Evolutionary conservation across 345 rosid species (phyloP).

Genomic region (Excoecaria agallocha): DNA sequence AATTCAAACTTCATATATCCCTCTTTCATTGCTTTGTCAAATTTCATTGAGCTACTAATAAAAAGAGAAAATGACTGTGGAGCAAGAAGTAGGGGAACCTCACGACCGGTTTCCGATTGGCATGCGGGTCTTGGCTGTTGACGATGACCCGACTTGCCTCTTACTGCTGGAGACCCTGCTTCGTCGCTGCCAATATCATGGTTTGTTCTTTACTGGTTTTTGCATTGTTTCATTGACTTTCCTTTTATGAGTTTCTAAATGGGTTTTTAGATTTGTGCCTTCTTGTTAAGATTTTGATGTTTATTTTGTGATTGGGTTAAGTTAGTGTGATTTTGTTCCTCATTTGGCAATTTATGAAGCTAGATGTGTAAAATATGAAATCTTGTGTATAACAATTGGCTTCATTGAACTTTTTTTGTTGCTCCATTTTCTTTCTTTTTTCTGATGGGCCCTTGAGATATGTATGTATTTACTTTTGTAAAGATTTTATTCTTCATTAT

Average conservation of each 20-base stretch:
- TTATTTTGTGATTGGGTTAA: not conserved
- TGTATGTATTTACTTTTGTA: conserved; percentile 1
- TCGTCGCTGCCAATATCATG: conserved; percentile 62
- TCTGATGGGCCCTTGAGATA: conserved; percentile 15
- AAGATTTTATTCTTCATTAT: conserved; percentile 25
- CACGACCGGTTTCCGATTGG: conserved; percentile 67
- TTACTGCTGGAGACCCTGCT: conserved; percentile 54
- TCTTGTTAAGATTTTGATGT: not conserved
- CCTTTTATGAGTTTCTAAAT: conserved; percentile 6
- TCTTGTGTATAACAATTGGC: not conserved
- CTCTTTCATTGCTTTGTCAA: conserved; percentile 3
- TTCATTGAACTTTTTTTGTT: conserved; percentile 7
- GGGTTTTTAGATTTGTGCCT: conserved; percentile 19
- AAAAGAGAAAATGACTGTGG: conserved; percentile 43
- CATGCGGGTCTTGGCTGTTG: conserved; percentile 80
- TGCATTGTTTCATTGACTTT: conserved; percentile 7
- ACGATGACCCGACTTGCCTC: conserved; percentile 75
- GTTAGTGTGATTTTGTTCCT: not conserved
- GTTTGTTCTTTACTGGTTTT: conserved; percentile 26
- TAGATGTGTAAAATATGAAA: not conserved
- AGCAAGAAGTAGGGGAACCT: conserved; percentile 34
- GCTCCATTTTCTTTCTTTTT: not conserved
- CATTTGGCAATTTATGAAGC: not conserved
- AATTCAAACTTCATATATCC: not conserved
- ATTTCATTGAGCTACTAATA: not conserved